Percentiles rank a stretch among this genome's conserved stretches.
Conservation (phyloP, 2,329 filamentous ascomycete genomes). For the Coleophoma cylindrospora region DNA sequence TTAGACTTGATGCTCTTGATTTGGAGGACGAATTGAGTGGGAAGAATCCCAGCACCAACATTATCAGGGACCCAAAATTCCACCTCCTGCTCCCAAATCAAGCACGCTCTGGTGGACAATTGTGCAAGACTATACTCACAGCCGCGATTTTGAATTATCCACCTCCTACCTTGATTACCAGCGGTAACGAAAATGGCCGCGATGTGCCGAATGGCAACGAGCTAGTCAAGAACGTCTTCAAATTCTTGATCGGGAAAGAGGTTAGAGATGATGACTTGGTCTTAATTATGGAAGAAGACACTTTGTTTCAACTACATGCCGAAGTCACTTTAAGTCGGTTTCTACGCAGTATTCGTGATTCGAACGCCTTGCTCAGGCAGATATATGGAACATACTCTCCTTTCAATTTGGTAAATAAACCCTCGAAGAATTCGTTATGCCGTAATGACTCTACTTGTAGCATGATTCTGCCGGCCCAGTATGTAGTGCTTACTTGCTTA, state of each 20-base stretch:
- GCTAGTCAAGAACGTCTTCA: constrained; percentile 20
- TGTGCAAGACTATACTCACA: constrained; percentile 52
- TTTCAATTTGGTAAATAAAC: neutral
- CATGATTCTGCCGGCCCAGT: too few species aligned
- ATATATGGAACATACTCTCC: constrained; percentile 13
- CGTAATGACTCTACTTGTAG: neutral
- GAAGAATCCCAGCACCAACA: too few species aligned
- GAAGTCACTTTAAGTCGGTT: constrained; percentile 52
- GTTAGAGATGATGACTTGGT: constrained; percentile 42
- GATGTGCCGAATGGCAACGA: constrained; percentile 1
- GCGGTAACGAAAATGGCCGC: constrained; percentile 22
- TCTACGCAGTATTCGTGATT: constrained; percentile 38
- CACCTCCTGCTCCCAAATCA: constrained; percentile 50
- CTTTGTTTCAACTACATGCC: constrained; percentile 52
- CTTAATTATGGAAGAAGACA: constrained; percentile 25
- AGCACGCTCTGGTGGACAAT: constrained; percentile 30
- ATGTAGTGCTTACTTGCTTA: too few species aligned
- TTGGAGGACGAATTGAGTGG: constrained; percentile 3
- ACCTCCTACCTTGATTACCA: constrained; percentile 47
- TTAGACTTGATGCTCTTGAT: neutral
- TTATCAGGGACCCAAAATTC: constrained; percentile 30
- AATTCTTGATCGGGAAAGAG: constrained; percentile 39
- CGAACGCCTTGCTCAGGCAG: constrained; percentile 36
- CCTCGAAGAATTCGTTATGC: too few species aligned
- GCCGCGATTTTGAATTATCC: constrained; percentile 55